A percentile compares a stretch with the other conserved stretches of the same genome.
phyloP scores from a whole-genome alignment of 2,329 filamentous ascomycete species.

The Fonsecaea erecta region DNA sequence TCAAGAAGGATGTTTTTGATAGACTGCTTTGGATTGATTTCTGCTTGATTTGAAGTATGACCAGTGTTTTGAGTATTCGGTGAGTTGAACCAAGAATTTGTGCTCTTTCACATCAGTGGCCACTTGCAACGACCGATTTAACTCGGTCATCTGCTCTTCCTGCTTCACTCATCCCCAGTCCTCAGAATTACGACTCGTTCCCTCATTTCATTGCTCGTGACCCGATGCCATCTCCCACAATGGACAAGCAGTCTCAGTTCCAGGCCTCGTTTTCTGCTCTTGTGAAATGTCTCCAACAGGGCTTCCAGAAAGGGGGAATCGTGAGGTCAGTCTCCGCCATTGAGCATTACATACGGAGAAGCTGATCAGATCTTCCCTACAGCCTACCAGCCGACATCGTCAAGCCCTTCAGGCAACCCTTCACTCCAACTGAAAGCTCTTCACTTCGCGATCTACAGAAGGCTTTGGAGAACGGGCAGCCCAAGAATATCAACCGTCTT shows the following conservation, averaged over 20 bases:
- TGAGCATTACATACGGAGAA: not conserved
- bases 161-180: constrained; percentile 7
- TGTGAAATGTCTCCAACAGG: constrained; percentile 17
- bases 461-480: constrained; percentile 22
- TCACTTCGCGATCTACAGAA: constrained; percentile 22
- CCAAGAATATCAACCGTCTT: constrained; percentile 25
- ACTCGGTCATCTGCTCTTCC: not conserved
- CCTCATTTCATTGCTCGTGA: not conserved
- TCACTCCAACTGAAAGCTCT: constrained; percentile 17
- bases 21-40: not conserved
- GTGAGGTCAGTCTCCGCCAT: constrained; percentile 22
- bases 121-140: not conserved
- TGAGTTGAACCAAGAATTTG: not conserved
- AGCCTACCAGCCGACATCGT: constrained; percentile 26
- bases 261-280: constrained; percentile 22
- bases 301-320: constrained; percentile 15
- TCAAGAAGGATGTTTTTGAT: not conserved
- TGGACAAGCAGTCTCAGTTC: constrained; percentile 2
- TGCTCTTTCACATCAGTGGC: not conserved
- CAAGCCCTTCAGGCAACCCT: constrained; percentile 17
- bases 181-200: not conserved
- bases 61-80: not conserved
- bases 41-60: not conserved
- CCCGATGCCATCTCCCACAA: not conserved
- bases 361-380: not conserved